phyloP scores from a whole-genome alignment of 495 filamentous ascomycete genomes.

The Trichoderma orchidacearum region DNA sequence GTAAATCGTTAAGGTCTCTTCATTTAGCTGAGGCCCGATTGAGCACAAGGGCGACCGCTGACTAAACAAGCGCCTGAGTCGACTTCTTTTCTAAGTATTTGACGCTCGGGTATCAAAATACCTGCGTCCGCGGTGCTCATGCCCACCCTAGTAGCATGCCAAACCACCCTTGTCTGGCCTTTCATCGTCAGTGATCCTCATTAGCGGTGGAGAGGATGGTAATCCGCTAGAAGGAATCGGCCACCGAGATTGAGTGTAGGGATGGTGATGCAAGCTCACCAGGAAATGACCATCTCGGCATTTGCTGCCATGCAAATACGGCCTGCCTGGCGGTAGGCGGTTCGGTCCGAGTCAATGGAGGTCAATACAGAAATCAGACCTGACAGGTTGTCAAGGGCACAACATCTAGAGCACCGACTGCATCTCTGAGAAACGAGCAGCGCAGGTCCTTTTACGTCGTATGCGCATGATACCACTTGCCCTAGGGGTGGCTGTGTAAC shows the following conservation, averaged over 20 bases:
- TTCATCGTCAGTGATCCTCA: not conserved
- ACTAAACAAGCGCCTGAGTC: not conserved
- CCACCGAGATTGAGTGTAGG: not conserved
- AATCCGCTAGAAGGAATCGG: not conserved
- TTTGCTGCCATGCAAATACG: not conserved
- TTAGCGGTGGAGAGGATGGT: not conserved
- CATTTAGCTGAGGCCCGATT: not conserved
- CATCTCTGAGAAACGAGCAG: too few relatives aligned
- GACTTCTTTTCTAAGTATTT: too few relatives aligned
- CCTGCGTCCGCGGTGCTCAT: not conserved
- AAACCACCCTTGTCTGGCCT: not conserved
- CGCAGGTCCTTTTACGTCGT: too few relatives aligned
- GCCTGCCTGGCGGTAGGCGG: not conserved
- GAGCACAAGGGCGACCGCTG: not conserved
- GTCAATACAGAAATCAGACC: not conserved
- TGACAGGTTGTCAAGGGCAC: not conserved
- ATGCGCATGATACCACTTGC: not conserved
- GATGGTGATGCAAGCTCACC: not conserved
- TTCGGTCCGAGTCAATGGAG: not conserved
- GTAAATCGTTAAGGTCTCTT: too few relatives aligned
- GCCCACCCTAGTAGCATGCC: not conserved
- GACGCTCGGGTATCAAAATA: too few relatives aligned
- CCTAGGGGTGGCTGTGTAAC: not conserved
- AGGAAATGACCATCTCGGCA: not conserved
- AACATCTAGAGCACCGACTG: not conserved